Evolutionary conservation across 2,329 filamentous ascomycete species (phyloP).

Genomic region (Diatrype stigma): DNA sequence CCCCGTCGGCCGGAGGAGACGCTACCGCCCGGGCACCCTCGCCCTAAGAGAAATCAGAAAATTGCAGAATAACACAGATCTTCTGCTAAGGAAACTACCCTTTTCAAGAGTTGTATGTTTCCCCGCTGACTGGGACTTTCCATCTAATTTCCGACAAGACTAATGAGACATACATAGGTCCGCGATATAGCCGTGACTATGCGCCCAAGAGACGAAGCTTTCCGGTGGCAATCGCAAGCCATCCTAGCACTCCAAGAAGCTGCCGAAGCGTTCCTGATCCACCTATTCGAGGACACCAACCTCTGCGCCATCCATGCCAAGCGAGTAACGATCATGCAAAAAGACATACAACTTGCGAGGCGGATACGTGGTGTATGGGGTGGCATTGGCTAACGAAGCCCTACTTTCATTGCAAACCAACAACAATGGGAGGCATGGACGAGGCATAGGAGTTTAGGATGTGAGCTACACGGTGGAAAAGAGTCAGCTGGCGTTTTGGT

Average conservation of each 20-base stretch:
- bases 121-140: background rate
- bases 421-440: background rate
- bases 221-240: constrained; percentile 95
- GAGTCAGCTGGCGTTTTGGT: constrained; percentile 35
- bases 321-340: constrained; percentile 95
- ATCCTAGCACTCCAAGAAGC: constrained; percentile 92
- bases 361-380: constrained; percentile 76
- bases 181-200: constrained; percentile 69
- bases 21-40: constrained; percentile 75
- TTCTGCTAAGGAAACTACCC: constrained; percentile 75
- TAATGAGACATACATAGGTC: constrained; percentile 37
- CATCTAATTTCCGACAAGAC: background rate
- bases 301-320: constrained; percentile 96
- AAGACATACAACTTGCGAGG: constrained; percentile 90
- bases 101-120: constrained; percentile 67
- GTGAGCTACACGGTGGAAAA: constrained; percentile 4
- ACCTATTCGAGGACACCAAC: constrained; percentile 95
- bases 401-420: background rate
- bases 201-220: constrained; percentile 59
- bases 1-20: constrained; percentile 55
- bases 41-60: constrained; percentile 87
- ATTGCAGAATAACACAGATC: constrained; percentile 85
- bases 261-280: constrained; percentile 91
- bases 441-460: constrained; percentile 5
- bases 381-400: constrained; percentile 49